phyloP scores from a whole-genome alignment of 2,329 filamentous ascomycete genomes.

The Trichoderma sp. region DNA sequence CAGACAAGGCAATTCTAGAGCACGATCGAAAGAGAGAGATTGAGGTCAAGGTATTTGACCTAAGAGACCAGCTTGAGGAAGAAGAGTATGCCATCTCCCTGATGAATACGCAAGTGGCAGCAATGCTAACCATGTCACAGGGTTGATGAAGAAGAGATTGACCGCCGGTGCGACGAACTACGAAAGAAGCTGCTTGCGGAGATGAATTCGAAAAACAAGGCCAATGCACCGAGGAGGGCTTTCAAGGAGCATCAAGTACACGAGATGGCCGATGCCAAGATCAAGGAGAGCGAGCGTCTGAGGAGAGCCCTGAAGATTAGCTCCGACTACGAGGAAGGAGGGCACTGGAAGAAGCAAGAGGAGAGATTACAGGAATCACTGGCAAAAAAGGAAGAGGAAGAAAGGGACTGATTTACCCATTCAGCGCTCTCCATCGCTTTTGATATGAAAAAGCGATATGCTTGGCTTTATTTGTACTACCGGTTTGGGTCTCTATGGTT shows the following conservation, averaged over 20 bases:
- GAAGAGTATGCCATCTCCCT: constrained; percentile 57
- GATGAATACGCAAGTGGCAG: constrained; percentile 16
- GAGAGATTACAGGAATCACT: constrained; percentile 56
- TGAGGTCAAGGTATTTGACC: constrained; percentile 89
- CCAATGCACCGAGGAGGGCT: constrained; percentile 43
- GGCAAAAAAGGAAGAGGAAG: constrained; percentile 39
- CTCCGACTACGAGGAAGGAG: constrained; percentile 80
- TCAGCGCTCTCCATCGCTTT: not conserved
- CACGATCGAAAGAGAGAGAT: constrained; percentile 90
- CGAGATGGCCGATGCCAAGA: constrained; percentile 93
- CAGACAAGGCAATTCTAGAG: constrained; percentile 88
- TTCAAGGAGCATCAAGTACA: constrained; percentile 94
- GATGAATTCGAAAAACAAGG: constrained; percentile 35
- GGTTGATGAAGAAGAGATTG: constrained; percentile 87
- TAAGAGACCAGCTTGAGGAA: constrained; percentile 89
- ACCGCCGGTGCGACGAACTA: constrained; percentile 52
- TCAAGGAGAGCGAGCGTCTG: constrained; percentile 88
- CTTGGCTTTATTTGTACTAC: not conserved
- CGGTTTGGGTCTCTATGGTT: not conserved
- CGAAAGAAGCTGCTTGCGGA: constrained; percentile 42
- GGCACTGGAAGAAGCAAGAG: constrained; percentile 82
- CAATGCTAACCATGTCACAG: constrained; percentile 38
- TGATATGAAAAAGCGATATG: not conserved
- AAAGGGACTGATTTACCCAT: constrained; percentile 23
- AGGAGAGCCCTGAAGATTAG: constrained; percentile 83